Evolutionary conservation across 2,329 filamentous ascomycete genomes (phyloP).

Genomic region (Ophiostoma sp.): DNA sequence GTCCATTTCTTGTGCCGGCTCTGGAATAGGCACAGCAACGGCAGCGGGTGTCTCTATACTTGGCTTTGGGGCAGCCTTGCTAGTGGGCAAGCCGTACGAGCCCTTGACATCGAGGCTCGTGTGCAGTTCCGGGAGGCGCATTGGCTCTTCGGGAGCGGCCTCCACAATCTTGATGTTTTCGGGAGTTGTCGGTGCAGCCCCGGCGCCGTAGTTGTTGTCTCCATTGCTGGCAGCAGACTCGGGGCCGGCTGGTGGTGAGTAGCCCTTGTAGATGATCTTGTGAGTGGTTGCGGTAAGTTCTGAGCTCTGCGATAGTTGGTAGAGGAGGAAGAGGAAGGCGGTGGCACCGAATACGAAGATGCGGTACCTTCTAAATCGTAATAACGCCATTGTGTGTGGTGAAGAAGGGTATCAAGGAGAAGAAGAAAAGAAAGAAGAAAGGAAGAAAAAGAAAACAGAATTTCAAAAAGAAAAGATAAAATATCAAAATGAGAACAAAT

Average conservation of each 20-base stretch:
- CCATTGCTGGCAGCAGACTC: background rate
- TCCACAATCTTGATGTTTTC: slow-evolving; percentile 16
- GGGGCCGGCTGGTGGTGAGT: slow-evolving; percentile 18
- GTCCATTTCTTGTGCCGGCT: background rate
- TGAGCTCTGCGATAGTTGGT: slow-evolving; percentile 44
- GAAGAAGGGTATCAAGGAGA: background rate
- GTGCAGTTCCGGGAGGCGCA: slow-evolving; percentile 31
- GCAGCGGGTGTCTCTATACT: background rate
- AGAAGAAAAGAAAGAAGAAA: background rate
- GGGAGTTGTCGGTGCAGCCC: slow-evolving; percentile 14
- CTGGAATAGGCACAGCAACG: background rate
- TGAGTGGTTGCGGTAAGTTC: slow-evolving; percentile 30
- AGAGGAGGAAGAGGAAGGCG: slow-evolving; percentile 51
- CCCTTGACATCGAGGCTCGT: slow-evolving; percentile 30
- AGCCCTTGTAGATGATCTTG: slow-evolving; percentile 26
- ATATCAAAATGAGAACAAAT: background rate
- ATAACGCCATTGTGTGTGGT: slow-evolving; percentile 35
- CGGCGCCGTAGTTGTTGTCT: background rate
- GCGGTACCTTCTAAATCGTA: slow-evolving; percentile 57
- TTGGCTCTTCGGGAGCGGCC: slow-evolving; percentile 22
- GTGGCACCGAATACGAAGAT: slow-evolving; percentile 53
- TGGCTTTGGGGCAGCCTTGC: slow-evolving; percentile 16
- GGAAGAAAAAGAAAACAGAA: background rate
- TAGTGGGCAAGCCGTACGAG: slow-evolving; percentile 31
- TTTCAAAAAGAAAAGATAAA: background rate